Conservation (phyloP, 1,284 basidiomycete genomes). For the Neotropicomus parvogracilis region DNA sequence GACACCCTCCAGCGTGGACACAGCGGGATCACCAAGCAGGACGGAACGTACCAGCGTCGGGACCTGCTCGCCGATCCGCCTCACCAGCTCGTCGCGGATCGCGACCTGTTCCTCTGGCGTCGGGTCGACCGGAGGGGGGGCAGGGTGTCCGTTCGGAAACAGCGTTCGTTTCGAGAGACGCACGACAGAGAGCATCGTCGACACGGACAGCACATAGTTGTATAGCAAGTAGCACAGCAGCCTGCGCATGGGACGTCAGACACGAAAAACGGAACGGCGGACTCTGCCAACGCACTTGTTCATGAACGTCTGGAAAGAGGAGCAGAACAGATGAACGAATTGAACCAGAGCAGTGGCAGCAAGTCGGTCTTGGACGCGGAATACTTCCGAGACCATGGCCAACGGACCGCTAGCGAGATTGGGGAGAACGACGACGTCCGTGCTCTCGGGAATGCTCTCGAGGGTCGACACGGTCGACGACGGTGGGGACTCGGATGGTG, state of each 20-base stretch:
- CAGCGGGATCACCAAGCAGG: constrained; percentile 47
- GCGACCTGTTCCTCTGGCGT: constrained; percentile 63
- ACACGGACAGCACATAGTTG: constrained; percentile 52
- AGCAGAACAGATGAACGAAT: constrained; percentile 36
- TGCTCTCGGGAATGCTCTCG: constrained; percentile 12
- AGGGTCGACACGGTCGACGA: constrained; percentile 15
- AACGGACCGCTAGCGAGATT: constrained; percentile 37
- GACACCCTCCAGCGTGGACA: constrained; percentile 43
- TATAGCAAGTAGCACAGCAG: constrained; percentile 63
- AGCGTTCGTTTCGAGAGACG: constrained; percentile 58
- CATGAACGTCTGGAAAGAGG: constrained; percentile 44
- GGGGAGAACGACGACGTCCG: background rate
- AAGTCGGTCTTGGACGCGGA: constrained; percentile 44
- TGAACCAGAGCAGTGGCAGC: constrained; percentile 42
- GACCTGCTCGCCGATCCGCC: constrained; percentile 43
- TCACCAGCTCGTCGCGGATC: constrained; percentile 50
- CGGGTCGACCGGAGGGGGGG: constrained; percentile 61
- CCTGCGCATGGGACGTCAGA: constrained; percentile 32
- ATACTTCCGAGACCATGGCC: constrained; percentile 46
- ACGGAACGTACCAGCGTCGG: constrained; percentile 28
- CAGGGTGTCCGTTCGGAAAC: constrained; percentile 80
- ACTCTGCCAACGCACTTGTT: constrained; percentile 43
- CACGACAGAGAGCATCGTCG: constrained; percentile 42
- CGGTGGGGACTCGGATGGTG: constrained; percentile 14
- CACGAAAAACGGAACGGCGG: background rate